phyloP scores from a whole-genome alignment of 495 filamentous ascomycete species.

The Neurospora discreta region DNA sequence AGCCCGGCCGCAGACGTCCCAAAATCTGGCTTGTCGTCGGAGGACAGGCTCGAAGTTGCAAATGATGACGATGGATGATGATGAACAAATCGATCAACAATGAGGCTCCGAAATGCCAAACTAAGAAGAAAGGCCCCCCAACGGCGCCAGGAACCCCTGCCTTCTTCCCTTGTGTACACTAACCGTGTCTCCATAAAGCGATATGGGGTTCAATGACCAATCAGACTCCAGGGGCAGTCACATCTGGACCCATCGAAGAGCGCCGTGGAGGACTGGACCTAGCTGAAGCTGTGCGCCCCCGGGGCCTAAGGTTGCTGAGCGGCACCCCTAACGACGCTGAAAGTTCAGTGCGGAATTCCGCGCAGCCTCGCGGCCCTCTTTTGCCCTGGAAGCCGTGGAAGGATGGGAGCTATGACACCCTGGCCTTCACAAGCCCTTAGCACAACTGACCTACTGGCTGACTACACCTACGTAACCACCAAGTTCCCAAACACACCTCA shows the following conservation, averaged over 20 bases:
- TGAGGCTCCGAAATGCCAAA: neutral
- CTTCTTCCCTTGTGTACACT: neutral
- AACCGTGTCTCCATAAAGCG: neutral
- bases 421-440: neutral
- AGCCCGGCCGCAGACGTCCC: neutral
- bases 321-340: neutral
- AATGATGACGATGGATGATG: neutral
- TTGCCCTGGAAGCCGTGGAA: neutral
- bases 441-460: neutral
- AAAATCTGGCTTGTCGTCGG: neutral
- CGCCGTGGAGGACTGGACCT: too few species aligned
- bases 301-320: neutral
- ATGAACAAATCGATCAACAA: neutral
- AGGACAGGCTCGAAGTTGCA: neutral
- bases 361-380: neutral
- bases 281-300: neutral
- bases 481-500: neutral
- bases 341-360: neutral
- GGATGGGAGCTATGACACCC: slow-evolving; percentile 11
- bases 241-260: neutral
- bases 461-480: slow-evolving; percentile 1
- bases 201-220: neutral
- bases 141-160: neutral
- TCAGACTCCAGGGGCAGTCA: neutral
- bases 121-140: neutral